Evolutionary conservation across 345 rosid genomes (phyloP).

Genomic region (Salix caprea): DNA sequence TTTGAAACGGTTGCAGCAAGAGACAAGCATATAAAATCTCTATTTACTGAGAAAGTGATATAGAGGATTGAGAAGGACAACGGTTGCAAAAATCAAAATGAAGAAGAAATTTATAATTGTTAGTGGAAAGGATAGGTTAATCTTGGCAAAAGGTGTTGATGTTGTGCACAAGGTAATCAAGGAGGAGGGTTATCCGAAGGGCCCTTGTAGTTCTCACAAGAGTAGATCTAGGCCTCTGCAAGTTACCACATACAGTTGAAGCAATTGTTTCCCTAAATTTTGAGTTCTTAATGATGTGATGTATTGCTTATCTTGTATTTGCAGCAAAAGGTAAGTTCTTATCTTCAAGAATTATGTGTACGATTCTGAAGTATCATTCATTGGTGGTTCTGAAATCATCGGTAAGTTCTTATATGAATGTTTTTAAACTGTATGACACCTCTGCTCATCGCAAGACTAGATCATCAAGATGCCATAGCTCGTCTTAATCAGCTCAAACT

Average conservation of each 20-base stretch:
- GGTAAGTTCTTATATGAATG: too few relatives aligned
- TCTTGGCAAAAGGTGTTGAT: conserved; percentile 93
- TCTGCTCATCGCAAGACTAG: too few relatives aligned
- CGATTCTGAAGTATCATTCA: conserved; percentile 53
- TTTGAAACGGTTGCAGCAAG: conserved; percentile 92
- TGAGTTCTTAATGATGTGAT: conserved; percentile 31
- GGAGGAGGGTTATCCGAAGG: conserved; percentile 64
- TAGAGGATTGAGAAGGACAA: conserved; percentile 74
- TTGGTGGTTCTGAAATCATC: conserved; percentile 46
- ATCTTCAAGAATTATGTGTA: conserved; percentile 62
- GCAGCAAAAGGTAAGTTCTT: conserved; percentile 98
- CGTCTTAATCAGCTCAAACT: too few relatives aligned
- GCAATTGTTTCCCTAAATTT: conserved; percentile 13
- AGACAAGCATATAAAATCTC: conserved; percentile 63
- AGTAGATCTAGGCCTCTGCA: conserved; percentile 61
- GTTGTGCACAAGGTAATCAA: conserved; percentile 80
- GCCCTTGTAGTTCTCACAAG: conserved; percentile 53
- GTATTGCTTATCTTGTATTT: conserved; percentile 46
- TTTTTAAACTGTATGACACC: too few relatives aligned
- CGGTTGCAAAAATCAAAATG: conserved; percentile 86
- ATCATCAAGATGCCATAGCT: too few relatives aligned
- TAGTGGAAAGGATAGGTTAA: conserved; percentile 87
- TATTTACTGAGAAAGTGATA: conserved; percentile 74
- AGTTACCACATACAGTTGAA: not conserved
- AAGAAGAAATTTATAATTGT: conserved; percentile 91